A percentile compares a stretch with the other conserved stretches of the same genome.
phyloP scores from a whole-genome alignment of 2,329 filamentous ascomycete genomes.

The Penicillium nordicum region DNA sequence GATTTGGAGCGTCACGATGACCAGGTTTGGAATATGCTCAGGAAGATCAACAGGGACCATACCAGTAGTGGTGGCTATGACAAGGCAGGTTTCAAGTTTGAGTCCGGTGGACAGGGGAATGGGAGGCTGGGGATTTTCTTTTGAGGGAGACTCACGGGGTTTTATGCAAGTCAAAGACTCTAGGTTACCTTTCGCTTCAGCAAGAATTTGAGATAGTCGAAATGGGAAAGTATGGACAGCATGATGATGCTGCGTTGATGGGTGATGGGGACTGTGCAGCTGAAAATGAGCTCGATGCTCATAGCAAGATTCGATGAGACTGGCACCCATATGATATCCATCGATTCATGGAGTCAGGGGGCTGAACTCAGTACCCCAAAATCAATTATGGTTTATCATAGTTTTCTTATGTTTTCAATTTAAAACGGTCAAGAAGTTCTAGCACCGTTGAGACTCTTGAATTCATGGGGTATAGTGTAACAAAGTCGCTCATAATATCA shows the following conservation, averaged over 20 bases:
- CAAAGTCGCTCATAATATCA: conserved; percentile 8
- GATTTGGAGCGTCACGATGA: not conserved
- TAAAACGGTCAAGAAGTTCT: not conserved
- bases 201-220: no score
- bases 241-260: not conserved
- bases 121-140: not conserved
- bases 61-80: not conserved
- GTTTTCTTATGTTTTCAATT: not conserved
- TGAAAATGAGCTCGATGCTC: not conserved
- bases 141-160: no score
- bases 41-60: not conserved
- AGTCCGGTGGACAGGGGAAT: not conserved
- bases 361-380: no score
- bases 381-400: not conserved
- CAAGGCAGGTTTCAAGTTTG: not conserved
- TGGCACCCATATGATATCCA: not conserved
- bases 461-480: conserved; percentile 7
- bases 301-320: not conserved
- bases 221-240: not conserved
- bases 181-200: not conserved
- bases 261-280: not conserved
- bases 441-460: conserved; percentile 1
- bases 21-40: not conserved
- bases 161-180: not conserved
- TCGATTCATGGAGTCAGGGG: not conserved